phyloP scores from a whole-genome alignment of 1,284 basidiomycete genomes.

The Boletellus deceptivus region DNA sequence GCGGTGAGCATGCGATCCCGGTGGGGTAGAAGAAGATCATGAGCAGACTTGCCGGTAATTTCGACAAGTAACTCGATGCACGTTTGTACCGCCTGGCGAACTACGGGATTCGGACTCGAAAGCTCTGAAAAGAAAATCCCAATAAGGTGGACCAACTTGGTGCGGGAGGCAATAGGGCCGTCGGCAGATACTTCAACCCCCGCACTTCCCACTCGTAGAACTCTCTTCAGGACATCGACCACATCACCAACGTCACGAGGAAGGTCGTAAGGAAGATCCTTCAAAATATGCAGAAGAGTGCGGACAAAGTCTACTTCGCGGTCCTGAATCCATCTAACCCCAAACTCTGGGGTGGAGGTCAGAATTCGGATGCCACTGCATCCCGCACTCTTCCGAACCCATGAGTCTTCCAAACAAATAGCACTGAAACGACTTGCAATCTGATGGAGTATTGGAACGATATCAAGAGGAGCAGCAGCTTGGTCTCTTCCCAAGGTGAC shows the following conservation, averaged over 20 bases:
- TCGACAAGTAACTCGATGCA: conserved; percentile 83
- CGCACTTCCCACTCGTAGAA: conserved; percentile 73
- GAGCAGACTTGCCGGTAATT: conserved; percentile 68
- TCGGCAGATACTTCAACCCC: conserved; percentile 46
- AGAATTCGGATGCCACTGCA: conserved; percentile 83
- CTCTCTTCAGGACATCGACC: conserved; percentile 72
- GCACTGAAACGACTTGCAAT: conserved; percentile 79
- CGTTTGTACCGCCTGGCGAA: conserved; percentile 82
- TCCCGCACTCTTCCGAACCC: conserved; percentile 86
- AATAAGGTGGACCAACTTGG: conserved; percentile 63
- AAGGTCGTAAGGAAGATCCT: conserved; percentile 92
- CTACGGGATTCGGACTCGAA: conserved; percentile 83
- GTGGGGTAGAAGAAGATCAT: conserved; percentile 82
- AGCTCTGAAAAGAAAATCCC: conserved; percentile 91
- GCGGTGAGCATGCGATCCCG: conserved; percentile 85
- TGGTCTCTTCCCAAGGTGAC: conserved; percentile 51
- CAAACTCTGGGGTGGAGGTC: conserved; percentile 68
- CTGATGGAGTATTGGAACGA: conserved; percentile 68
- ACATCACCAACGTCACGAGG: conserved; percentile 83
- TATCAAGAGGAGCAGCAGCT: conserved; percentile 50
- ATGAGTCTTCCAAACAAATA: conserved; percentile 86
- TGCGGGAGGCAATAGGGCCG: conserved; percentile 42
- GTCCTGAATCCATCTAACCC: conserved; percentile 81
- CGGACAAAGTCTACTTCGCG: conserved; percentile 91
- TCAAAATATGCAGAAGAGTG: conserved; percentile 90